Evolutionary conservation across 331 rosid species (phyloP), one percentile per base, ranked within the genome.

Genomic region (Acacia concinna): DNA sequence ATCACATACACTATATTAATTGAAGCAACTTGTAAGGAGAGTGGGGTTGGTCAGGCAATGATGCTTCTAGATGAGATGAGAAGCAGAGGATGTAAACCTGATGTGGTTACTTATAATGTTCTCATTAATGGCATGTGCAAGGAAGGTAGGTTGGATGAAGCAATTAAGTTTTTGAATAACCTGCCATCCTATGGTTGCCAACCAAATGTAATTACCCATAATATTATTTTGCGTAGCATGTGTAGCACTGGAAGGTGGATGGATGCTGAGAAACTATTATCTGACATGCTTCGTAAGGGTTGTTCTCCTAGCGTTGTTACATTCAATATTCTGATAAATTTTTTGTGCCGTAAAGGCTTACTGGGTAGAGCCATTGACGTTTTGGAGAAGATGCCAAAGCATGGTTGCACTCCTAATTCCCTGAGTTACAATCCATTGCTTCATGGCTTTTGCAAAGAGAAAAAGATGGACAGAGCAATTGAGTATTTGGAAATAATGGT

Each of bases 21-120:
- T 37, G 94, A 89, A 82, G 97, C 97, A 80, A 88, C 97, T 76
- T 93, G 97, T 38, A 93, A 85, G 80, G 97, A 89, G 82, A 84
- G 85, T 66, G 97, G 97, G 37, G 94, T 93, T 78, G 97, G 78
- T 81, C 90, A 89, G 83, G 97, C 94, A 46, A 93, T 90, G 97
- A 88, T 88, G 80, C 89, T 93, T 68, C 60, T 93, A 44, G 91
- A 89, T 86, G 97, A 91, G 84, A 93, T 93, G 97, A 86, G 86
- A 82, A 82, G 27, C 66, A 91, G 78, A 84, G 97, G 94, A 63
- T 93, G 97, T 84, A 89, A 89, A 51, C 97, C 97, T 23, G 96
- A 93, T 81, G 92, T 93, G 18, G 94, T 90, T 60, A 90, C 97
- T 17, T 90, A 79, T 60, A 93, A 93, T 85, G 97, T 93, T 81